Base-by-base conservation (phyloP, 2,329 filamentous ascomycete species). In the Sclerotiophoma versabilis region DNA sequence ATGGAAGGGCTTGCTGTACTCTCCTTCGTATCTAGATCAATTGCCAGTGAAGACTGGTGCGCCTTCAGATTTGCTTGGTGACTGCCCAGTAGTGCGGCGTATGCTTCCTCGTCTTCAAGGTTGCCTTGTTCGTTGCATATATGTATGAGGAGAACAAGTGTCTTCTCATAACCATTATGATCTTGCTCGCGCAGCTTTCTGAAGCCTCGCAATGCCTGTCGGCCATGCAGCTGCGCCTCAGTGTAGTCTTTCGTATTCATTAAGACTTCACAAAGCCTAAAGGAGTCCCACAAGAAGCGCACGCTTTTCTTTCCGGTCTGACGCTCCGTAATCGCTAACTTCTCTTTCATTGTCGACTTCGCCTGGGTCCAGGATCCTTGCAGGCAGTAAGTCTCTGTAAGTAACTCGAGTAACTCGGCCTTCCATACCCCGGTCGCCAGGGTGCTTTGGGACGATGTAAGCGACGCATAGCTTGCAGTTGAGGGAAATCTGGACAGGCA, bases 91-190 rank as follows among this genome's bases (percentile, higher is more conserved):
- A 65, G 34, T 5, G 53, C 62, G 29, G 51, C 34, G 46, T 68
- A 68, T 29, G 54, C 64, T 23, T 68, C 64, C 47, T 60, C 60
- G 12, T 68, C 64, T 29, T 65, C 62, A 4, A 52, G 15, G 19
- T 61, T 62, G 1, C 51, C 56, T 42, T 62, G 53, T 10, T 55
- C 33, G n/a, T 46, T 51, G 30, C 62, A 66, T 2, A 65, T 48
- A 6, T 46, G 22, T n/a, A 66, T 54, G 14, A 62, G 52, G 10
- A 66, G 47, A 1, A 23, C 26, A 23, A 66, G 44, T 26, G 47
- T 58, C 15, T 57, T 49, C 44, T 64, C 58, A 27, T 62, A 63
- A 2, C 60, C 62, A 5, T 19, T 12, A 37, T 39, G 25, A 4
- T 62, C 60, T 8, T 34, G 17, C 23, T 57, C 34, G 1, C 60